These are phyloP conservation scores for Ophiostoma himal-ulmi DNA, from an alignment of 2,329 filamentous ascomycete genomes.

Conservation along the genomic window DNA sequence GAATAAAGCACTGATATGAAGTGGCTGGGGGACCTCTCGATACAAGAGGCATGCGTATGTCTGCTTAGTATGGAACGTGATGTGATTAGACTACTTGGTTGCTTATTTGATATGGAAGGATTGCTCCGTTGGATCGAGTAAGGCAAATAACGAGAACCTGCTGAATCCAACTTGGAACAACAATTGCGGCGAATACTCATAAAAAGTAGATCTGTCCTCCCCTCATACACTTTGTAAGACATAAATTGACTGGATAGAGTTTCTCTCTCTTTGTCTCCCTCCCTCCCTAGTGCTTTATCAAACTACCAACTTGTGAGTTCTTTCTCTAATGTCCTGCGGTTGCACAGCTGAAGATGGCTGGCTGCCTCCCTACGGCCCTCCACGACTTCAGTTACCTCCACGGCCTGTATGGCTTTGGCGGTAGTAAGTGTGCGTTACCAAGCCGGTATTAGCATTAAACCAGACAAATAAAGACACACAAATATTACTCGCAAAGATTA, in stretches of 20 bases:
- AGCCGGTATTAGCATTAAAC: no score
- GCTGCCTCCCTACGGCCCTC: not conserved
- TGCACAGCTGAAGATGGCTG: not conserved
- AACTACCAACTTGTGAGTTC: not conserved
- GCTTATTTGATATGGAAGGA: not conserved
- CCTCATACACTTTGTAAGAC: not conserved
- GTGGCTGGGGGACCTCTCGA: not conserved
- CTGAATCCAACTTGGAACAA: no score
- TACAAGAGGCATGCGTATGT: not conserved
- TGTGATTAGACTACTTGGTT: no score
- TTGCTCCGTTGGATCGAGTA: not conserved
- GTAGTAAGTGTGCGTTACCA: not conserved
- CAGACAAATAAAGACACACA: no score
- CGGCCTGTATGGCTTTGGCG: not conserved
- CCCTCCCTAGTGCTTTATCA: no score
- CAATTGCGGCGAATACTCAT: no score
- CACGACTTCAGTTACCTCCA: not conserved
- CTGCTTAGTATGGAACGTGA: no score
- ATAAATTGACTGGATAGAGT: constrained; percentile 15
- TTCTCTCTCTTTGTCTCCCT: no score
- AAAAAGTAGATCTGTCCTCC: no score
- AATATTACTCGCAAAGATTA: no score
- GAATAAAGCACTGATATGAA: not conserved
- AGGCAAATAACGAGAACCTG: no score
- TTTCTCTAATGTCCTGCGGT: not conserved